Evolutionary conservation across 2,329 filamentous ascomycete species (phyloP).

Genomic region (Beauveria scarabaeidicola): DNA sequence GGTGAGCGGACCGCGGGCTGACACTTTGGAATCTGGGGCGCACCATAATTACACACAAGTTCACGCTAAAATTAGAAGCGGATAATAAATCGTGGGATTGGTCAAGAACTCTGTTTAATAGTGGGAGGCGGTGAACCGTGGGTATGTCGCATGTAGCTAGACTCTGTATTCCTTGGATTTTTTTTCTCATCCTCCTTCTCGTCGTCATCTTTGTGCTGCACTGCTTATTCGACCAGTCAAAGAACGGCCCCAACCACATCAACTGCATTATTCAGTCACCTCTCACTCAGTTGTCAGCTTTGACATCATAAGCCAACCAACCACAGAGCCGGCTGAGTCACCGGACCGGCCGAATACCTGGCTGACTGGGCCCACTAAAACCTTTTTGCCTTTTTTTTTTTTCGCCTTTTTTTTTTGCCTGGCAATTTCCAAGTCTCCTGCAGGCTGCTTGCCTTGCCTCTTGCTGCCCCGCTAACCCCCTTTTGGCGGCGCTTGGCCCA

Average conservation of each 20-base stretch:
- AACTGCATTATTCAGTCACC: not conserved
- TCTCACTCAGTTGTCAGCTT: not conserved
- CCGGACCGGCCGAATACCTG: slow-evolving; percentile 2
- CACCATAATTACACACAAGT: not conserved
- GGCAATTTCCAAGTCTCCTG: not conserved
- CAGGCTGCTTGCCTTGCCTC: not conserved
- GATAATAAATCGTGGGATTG: not conserved
- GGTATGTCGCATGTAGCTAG: not conserved
- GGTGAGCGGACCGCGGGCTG: not conserved
- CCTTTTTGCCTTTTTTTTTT: not conserved
- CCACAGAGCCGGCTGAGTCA: not conserved
- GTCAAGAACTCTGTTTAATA: not conserved
- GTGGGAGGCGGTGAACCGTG: not conserved
- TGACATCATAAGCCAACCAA: not conserved
- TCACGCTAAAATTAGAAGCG: not conserved
- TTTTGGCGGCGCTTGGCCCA: slow-evolving; percentile 7
- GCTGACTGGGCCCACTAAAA: not conserved
- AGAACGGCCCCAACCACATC: not conserved
- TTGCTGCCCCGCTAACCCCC: slow-evolving; percentile 9
- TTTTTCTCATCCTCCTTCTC: not conserved
- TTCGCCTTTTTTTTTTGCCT: too few relatives aligned
- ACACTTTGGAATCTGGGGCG: not conserved
- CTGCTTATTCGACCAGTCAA: not conserved
- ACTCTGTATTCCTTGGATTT: not conserved
- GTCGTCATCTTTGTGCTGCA: not conserved